These are phyloP conservation scores for Pseudomassariella vexata DNA, from an alignment of 2,329 filamentous ascomycete species.

Conservation along the genomic window DNA sequence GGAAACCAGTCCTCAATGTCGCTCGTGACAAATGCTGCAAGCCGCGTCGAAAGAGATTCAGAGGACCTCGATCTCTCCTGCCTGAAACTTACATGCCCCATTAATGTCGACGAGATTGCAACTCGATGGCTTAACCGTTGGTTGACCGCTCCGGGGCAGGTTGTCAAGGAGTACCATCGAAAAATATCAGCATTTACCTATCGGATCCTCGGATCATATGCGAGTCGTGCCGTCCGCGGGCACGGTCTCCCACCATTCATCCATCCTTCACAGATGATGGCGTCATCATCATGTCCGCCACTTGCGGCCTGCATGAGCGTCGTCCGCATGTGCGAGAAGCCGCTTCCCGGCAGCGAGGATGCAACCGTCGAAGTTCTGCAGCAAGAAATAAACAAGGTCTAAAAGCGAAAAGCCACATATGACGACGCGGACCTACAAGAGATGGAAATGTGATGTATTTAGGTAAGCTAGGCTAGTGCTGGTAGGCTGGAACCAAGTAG, in stretches of 20 bases:
- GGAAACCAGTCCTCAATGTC: no score
- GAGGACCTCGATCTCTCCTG: constrained; percentile 25
- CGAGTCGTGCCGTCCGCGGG: constrained; percentile 28
- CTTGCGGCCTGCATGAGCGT: constrained; percentile 35
- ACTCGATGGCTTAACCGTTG: constrained; percentile 44
- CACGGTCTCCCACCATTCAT: constrained; percentile 36
- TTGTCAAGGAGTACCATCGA: constrained; percentile 32
- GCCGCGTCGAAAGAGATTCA: not conserved
- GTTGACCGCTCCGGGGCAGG: constrained; percentile 37
- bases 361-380: constrained; percentile 28
- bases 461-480: no score
- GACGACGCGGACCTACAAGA: constrained; percentile 23
- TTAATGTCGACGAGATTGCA: constrained; percentile 38
- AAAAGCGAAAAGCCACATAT: constrained; percentile 17
- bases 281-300: constrained; percentile 17
- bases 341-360: constrained; percentile 24
- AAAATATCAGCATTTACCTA: constrained; percentile 32
- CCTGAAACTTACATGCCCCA: constrained; percentile 35
- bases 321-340: constrained; percentile 31
- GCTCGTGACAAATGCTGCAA: no score
- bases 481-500: no score
- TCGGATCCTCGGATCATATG: constrained; percentile 38
- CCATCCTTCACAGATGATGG: constrained; percentile 30
- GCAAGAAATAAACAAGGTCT: constrained; percentile 36
- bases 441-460: no score